Evolutionary conservation across 2,329 filamentous ascomycete species (phyloP).

Genomic region (Botryosphaeria agaves): DNA sequence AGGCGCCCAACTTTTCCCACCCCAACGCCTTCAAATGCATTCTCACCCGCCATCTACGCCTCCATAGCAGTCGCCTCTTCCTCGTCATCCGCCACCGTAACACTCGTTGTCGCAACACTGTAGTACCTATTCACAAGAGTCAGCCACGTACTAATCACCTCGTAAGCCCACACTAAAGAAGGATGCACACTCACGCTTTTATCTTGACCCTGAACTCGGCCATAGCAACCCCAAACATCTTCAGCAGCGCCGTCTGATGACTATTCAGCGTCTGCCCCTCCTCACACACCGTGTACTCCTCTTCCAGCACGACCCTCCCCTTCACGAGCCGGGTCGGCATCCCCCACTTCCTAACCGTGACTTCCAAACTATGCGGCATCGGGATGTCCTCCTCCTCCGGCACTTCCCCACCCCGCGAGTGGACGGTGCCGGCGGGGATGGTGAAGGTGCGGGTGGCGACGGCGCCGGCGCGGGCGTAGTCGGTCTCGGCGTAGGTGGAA

Average conservation of each 20-base stretch:
- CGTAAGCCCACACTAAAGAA: background rate
- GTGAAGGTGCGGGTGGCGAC: constrained; percentile 57
- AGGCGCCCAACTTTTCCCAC: too few relatives aligned
- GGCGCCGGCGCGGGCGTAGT: constrained; percentile 82
- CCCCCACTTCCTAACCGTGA: constrained; percentile 72
- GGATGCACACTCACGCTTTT: constrained; percentile 41
- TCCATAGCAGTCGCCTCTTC: constrained; percentile 10
- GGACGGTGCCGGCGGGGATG: constrained; percentile 69
- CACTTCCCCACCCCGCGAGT: constrained; percentile 63
- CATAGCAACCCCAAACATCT: constrained; percentile 81
- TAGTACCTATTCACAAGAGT: constrained; percentile 12
- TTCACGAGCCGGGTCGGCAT: constrained; percentile 79
- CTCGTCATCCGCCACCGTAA: constrained; percentile 12
- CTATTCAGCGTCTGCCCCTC: constrained; percentile 76
- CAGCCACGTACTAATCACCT: background rate
- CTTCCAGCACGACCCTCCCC: constrained; percentile 68
- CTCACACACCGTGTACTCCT: constrained; percentile 60
- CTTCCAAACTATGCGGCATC: constrained; percentile 76
- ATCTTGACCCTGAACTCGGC: constrained; percentile 78
- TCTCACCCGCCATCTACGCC: constrained; percentile 4
- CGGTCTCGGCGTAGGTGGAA: constrained; percentile 50
- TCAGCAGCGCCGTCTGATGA: constrained; percentile 81
- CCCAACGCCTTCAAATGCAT: too few relatives aligned
- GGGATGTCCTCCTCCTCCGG: constrained; percentile 68
- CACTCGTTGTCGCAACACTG: constrained; percentile 15